phyloP scores from a whole-genome alignment of 2,329 filamentous ascomycete species.

The Trichoderma sp. region DNA sequence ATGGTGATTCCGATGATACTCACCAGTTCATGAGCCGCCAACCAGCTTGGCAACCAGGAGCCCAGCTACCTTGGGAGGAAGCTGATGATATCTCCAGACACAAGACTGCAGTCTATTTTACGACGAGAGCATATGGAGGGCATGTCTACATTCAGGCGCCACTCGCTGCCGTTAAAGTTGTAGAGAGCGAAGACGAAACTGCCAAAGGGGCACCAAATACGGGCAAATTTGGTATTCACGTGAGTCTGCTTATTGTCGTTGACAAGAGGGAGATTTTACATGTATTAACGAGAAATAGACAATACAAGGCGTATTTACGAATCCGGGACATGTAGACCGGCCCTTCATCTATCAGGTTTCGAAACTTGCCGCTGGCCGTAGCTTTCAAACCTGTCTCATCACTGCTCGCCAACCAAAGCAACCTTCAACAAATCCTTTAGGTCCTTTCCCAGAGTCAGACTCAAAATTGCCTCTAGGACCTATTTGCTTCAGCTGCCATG shows the following conservation, averaged over 20 bases:
- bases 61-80: constrained; percentile 28
- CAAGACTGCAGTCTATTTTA: not conserved
- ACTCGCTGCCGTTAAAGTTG: constrained; percentile 22
- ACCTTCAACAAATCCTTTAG: constrained; percentile 37
- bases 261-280: not conserved
- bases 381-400: constrained; percentile 50
- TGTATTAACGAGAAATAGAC: constrained; percentile 39
- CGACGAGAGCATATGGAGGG: constrained; percentile 31
- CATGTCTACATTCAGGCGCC: constrained; percentile 38
- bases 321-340: constrained; percentile 45
- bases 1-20: not conserved
- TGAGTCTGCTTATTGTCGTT: constrained; percentile 25
- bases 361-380: constrained; percentile 43
- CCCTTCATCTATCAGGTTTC: constrained; percentile 54
- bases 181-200: constrained; percentile 33
- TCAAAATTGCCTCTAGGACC: constrained; percentile 38
- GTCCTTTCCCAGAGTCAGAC: constrained; percentile 42
- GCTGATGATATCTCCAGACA: constrained; percentile 25
- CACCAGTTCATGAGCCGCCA: constrained; percentile 34
- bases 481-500: constrained; percentile 50
- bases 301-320: constrained; percentile 55
- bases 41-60: constrained; percentile 34
- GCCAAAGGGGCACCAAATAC: not conserved
- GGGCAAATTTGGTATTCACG: constrained; percentile 38
- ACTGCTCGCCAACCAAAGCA: constrained; percentile 46